Conservation (phyloP, 2,329 filamentous ascomycete species). For the Alternaria longipes region DNA sequence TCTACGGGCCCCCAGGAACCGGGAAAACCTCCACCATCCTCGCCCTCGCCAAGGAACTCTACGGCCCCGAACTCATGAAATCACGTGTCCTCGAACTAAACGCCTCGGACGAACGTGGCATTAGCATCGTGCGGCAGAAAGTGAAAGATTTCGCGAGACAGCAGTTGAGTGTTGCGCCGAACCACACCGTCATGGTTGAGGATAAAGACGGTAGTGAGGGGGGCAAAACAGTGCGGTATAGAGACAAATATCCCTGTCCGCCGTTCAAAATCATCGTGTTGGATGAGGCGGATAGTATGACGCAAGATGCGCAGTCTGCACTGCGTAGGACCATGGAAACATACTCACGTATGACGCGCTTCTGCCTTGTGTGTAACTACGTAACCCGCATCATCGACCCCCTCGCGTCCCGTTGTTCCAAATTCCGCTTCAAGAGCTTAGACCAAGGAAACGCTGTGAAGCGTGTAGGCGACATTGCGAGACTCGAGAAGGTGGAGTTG, state of each 20-base stretch:
- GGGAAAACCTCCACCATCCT: slow-evolving; percentile 98
- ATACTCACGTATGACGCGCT: slow-evolving; percentile 94
- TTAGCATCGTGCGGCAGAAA: slow-evolving; percentile 95
- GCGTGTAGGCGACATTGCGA: slow-evolving; percentile 83
- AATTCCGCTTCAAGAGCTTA: slow-evolving; percentile 97
- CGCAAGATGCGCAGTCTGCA: slow-evolving; percentile 94
- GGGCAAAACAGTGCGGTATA: slow-evolving; percentile 55
- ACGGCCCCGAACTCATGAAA: slow-evolving; percentile 92
- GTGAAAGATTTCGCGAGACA: slow-evolving; percentile 98
- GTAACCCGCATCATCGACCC: slow-evolving; percentile 98
- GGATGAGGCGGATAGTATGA: slow-evolving; percentile 99
- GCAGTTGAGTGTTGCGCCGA: slow-evolving; percentile 84
- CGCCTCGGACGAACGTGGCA: slow-evolving; percentile 97
- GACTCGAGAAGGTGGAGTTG: slow-evolving; percentile 76
- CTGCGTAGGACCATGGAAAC: slow-evolving; percentile 97
- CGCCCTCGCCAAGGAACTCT: slow-evolving; percentile 95
- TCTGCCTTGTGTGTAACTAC: slow-evolving; percentile 98
- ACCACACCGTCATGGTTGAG: slow-evolving; percentile 67
- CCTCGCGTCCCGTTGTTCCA: slow-evolving; percentile 89
- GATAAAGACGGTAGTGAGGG: slow-evolving; percentile 35
- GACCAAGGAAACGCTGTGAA: slow-evolving; percentile 84
- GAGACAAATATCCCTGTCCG: slow-evolving; percentile 83
- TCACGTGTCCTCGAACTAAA: slow-evolving; percentile 98
- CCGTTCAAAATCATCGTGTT: slow-evolving; percentile 99
- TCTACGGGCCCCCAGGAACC: slow-evolving; percentile 96